A percentile compares a stretch with the other conserved stretches of the same genome.
phyloP scores from a whole-genome alignment of 495 filamentous ascomycete genomes.

The Neurospora sp. region DNA sequence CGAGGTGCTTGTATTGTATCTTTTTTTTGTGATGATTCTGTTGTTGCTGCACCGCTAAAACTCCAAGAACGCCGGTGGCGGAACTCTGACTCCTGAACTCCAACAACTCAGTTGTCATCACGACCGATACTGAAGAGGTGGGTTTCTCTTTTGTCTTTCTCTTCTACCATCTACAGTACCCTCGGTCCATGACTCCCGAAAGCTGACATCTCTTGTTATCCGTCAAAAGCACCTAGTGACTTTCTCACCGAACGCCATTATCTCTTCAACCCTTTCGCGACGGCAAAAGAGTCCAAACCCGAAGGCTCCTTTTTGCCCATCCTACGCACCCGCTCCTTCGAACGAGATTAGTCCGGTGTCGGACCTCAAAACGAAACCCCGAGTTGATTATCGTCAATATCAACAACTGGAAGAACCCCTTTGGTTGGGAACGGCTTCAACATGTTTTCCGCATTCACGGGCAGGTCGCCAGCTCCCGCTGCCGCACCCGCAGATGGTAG shows the following conservation, averaged over 20 bases:
- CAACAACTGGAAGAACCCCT: neutral
- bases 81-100: neutral
- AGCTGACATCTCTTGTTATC: neutral
- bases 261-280: neutral
- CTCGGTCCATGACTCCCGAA: neutral
- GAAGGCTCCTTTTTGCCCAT: neutral
- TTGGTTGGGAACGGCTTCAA: neutral
- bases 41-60: neutral
- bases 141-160: neutral
- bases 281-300: neutral
- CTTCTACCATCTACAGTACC: neutral
- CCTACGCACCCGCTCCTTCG: neutral
- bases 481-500: neutral
- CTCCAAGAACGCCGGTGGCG: neutral
- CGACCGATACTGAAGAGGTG: neutral
- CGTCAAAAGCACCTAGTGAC: neutral
- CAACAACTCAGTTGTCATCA: neutral
- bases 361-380: neutral
- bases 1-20: neutral
- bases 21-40: neutral
- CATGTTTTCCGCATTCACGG: neutral
- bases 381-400: neutral
- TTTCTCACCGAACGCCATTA: neutral
- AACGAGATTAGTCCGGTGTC: neutral
- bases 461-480: slow-evolving; percentile 3